Percentiles rank a stretch among this genome's conserved stretches.
Evolutionary conservation across 768 basidiomycete species (phyloP).

Genomic region (Tricholoma matsutake): DNA sequence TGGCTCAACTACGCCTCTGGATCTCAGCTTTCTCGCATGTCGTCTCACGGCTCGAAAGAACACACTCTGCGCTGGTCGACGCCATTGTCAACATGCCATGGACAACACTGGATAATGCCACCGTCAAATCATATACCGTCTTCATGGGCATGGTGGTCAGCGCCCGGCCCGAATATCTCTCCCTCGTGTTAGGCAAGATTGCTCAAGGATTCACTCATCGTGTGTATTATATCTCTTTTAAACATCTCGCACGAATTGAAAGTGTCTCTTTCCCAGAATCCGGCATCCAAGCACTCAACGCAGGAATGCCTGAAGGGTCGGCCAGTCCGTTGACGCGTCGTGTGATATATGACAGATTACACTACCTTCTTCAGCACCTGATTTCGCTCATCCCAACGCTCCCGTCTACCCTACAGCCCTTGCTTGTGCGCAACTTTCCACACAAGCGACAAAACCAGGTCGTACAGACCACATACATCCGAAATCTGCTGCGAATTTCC

Average conservation of each 20-base stretch:
- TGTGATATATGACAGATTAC: constrained; percentile 81
- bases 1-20: constrained; percentile 70
- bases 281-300: constrained; percentile 59
- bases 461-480: constrained; percentile 84
- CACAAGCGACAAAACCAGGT: constrained; percentile 86
- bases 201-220: constrained; percentile 88
- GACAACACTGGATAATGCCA: constrained; percentile 83
- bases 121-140: constrained; percentile 85
- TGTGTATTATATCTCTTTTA: constrained; percentile 38
- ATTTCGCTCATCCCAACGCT: constrained; percentile 89
- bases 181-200: constrained; percentile 76
- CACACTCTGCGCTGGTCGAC: constrained; percentile 77
- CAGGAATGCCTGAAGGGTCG: constrained; percentile 59
- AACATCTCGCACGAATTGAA: not conserved
- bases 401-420: constrained; percentile 80
- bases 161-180: constrained; percentile 88
- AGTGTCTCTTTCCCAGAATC: constrained; percentile 51
- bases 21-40: constrained; percentile 87
- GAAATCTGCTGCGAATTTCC: constrained; percentile 79
- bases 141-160: constrained; percentile 92
- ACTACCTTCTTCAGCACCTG: constrained; percentile 83
- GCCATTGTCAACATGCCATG: constrained; percentile 88
- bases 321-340: constrained; percentile 74
- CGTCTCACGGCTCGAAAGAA: constrained; percentile 83
- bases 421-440: constrained; percentile 84